Evolutionary conservation across 805 yeast genomes (phyloP).

Genomic region (Hanseniaspora guilliermondii): DNA sequence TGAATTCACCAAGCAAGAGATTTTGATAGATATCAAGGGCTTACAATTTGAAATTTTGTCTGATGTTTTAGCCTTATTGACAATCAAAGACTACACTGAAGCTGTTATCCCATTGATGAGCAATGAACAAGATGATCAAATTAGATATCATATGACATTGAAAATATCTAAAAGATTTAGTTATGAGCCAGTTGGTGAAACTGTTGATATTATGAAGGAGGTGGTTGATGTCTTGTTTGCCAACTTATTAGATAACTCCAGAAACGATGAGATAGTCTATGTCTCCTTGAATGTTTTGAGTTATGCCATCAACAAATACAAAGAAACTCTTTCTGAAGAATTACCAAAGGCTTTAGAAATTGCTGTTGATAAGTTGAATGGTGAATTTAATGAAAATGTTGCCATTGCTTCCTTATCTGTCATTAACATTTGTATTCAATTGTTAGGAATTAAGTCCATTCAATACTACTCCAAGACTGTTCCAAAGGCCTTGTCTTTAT

Average conservation of each 20-base stretch:
- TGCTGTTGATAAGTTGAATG: slow-evolving; percentile 40
- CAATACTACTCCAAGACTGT: slow-evolving; percentile 77
- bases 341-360: slow-evolving; percentile 39
- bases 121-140: slow-evolving; percentile 28
- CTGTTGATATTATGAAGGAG: slow-evolving; percentile 37
- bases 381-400: slow-evolving; percentile 41
- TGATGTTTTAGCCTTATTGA: slow-evolving; percentile 55
- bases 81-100: slow-evolving; percentile 57
- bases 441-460: slow-evolving; percentile 74
- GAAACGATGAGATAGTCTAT: slow-evolving; percentile 43
- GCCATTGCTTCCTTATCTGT: slow-evolving; percentile 62
- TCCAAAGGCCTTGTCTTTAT: slow-evolving; percentile 53
- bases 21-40: slow-evolving; percentile 26
- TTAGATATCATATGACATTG: slow-evolving; percentile 49
- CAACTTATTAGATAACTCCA: slow-evolving; percentile 25
- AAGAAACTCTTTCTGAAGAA: slow-evolving; percentile 36
- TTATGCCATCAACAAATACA: slow-evolving; percentile 50
- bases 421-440: slow-evolving; percentile 54
- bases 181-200: slow-evolving; percentile 42
- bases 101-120: slow-evolving; percentile 39
- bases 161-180: slow-evolving; percentile 60
- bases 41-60: slow-evolving; percentile 46
- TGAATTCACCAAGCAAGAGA: slow-evolving; percentile 11
- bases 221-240: slow-evolving; percentile 40
- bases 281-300: slow-evolving; percentile 59